Conservation (phyloP, 257 asterid species). For the Phtheirospermum japonicum region DNA sequence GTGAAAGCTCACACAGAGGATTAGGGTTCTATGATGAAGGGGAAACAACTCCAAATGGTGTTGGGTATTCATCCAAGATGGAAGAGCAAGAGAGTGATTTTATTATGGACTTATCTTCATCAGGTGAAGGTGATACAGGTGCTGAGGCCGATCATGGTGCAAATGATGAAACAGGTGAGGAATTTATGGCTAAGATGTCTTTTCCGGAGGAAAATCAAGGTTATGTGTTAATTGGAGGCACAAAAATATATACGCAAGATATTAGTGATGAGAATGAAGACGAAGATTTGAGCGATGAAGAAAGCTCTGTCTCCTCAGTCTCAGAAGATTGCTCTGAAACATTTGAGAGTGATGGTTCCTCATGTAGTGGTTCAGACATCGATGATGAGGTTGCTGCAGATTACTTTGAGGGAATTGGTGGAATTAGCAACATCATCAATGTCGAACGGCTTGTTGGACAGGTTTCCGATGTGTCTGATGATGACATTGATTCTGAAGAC, state of each 20-base stretch:
- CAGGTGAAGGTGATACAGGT: conserved; percentile 41
- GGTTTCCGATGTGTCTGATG: conserved; percentile 37
- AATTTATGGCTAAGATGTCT: conserved; percentile 34
- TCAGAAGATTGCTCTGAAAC: conserved; percentile 50
- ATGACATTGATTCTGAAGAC: conserved; percentile 35
- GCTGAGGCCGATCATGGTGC: conserved; percentile 7
- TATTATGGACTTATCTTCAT: conserved; percentile 34
- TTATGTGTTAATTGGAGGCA: conserved; percentile 70
- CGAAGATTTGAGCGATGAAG: conserved; percentile 49
- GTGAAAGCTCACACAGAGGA: conserved; percentile 66
- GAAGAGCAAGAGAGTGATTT: conserved; percentile 51
- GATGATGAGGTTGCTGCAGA: conserved; percentile 90
- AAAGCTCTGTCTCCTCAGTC: conserved; percentile 47
- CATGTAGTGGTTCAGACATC: conserved; percentile 65
- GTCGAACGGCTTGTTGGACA: conserved; percentile 55
- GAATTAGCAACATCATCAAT: conserved; percentile 41
- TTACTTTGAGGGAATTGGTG: conserved; percentile 84
- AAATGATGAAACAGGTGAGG: neutral
- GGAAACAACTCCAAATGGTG: conserved; percentile 40
- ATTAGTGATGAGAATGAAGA: conserved; percentile 53
- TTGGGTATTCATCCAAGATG: conserved; percentile 40
- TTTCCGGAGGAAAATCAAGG: conserved; percentile 54
- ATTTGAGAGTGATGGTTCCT: conserved; percentile 48
- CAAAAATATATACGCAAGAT: conserved; percentile 75
- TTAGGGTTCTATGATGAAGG: conserved; percentile 60